Conservation (phyloP, 768 basidiomycete genomes). For the Sistotremastrum suecicum region DNA sequence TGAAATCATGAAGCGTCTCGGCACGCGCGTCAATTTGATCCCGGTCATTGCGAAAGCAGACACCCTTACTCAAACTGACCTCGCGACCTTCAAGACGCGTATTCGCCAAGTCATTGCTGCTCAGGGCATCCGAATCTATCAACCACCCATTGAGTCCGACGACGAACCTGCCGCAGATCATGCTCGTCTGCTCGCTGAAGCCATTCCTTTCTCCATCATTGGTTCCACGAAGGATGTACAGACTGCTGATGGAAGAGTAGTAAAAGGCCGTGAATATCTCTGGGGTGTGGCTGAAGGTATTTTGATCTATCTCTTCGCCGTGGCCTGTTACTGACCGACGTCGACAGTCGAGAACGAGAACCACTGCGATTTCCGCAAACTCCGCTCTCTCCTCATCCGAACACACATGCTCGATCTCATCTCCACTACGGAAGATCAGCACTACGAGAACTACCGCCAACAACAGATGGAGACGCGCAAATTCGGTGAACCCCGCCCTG, state of each 20-base stretch:
- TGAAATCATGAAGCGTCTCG: slow-evolving; percentile 99
- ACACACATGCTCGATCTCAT: slow-evolving; percentile 99
- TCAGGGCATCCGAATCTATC: slow-evolving; percentile 91
- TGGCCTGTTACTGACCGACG: not conserved
- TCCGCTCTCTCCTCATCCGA: slow-evolving; percentile 87
- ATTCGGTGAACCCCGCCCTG: slow-evolving; percentile 95
- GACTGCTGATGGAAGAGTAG: slow-evolving; percentile 78
- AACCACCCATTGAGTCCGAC: slow-evolving; percentile 82
- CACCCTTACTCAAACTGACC: slow-evolving; percentile 88
- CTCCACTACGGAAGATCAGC: slow-evolving; percentile 85
- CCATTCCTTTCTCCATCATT: slow-evolving; percentile 98
- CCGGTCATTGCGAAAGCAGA: slow-evolving; percentile 97
- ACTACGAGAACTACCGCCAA: slow-evolving; percentile 97
- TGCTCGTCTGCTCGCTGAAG: slow-evolving; percentile 72
- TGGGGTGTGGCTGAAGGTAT: slow-evolving; percentile 99
- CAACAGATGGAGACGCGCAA: slow-evolving; percentile 99
- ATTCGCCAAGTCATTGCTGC: slow-evolving; percentile 82
- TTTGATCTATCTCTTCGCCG: slow-evolving; percentile 9
- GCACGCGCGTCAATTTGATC: slow-evolving; percentile 95
- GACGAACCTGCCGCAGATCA: slow-evolving; percentile 80
- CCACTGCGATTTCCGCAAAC: slow-evolving; percentile 98
- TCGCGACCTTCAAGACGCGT: slow-evolving; percentile 83
- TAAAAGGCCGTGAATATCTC: slow-evolving; percentile 96
- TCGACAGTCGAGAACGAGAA: slow-evolving; percentile 88
- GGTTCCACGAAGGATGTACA: slow-evolving; percentile 91